Percentiles rank a stretch among this genome's conserved stretches.
These are phyloP conservation scores for Pyracantha coccinea DNA, from an alignment of 331 rosid genomes.

Conservation along the genomic window DNA sequence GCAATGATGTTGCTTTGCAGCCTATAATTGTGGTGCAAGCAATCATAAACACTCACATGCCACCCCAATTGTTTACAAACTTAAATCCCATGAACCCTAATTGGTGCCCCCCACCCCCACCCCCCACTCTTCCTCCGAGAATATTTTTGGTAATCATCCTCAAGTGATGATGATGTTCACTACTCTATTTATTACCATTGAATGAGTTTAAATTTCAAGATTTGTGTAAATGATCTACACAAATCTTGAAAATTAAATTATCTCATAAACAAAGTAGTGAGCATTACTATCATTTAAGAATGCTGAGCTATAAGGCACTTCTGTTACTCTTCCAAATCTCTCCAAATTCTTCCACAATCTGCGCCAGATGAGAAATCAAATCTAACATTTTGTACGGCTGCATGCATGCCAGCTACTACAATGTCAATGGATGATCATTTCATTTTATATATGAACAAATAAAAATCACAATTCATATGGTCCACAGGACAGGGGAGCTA, in stretches of 20 bases:
- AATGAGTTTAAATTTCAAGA: too few species aligned
- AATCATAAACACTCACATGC: constrained; percentile 44
- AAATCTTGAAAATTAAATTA: too few species aligned
- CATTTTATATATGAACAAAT: not conserved
- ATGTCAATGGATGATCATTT: not conserved
- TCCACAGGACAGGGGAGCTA: not conserved
- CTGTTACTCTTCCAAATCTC: too few species aligned
- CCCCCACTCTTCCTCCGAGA: not conserved
- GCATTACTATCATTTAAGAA: too few species aligned
- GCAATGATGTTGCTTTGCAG: constrained; percentile 45
- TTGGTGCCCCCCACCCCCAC: constrained; percentile 20
- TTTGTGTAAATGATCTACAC: too few species aligned
- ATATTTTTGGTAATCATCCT: constrained; percentile 6
- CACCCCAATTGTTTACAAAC: constrained; percentile 5
- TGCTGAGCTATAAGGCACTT: too few species aligned
- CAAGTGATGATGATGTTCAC: not conserved
- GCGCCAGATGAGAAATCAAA: not conserved
- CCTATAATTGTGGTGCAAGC: constrained; percentile 24
- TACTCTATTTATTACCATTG: too few species aligned
- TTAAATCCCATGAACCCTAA: not conserved
- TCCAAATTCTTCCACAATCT: not conserved
- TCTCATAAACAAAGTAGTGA: too few species aligned
- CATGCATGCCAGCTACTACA: not conserved
- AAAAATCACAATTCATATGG: not conserved
- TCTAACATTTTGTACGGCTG: not conserved